Conservation (phyloP, 1,284 basidiomycete species). For the Cutaneotrichosporon spelunceum region DNA sequence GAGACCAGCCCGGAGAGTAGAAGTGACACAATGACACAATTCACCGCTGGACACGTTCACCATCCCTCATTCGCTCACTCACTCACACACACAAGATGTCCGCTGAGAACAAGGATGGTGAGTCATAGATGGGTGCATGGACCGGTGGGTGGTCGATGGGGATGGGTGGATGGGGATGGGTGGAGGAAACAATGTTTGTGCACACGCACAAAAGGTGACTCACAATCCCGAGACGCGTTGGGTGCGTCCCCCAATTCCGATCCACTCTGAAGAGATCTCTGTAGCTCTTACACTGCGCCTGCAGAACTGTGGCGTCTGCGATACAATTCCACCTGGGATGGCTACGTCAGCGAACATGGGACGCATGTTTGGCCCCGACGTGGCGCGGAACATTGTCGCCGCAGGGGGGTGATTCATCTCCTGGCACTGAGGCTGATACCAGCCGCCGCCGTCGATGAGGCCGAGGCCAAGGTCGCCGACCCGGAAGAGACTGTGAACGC, state of each 20-base stretch:
- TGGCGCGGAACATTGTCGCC: not conserved
- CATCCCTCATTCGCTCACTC: not conserved
- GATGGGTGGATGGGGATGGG: not conserved
- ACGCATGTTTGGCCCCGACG: not conserved
- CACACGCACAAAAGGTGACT: not conserved
- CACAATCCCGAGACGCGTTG: too few species aligned
- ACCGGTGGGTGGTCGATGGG: not conserved
- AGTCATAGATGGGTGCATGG: not conserved
- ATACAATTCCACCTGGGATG: too few species aligned
- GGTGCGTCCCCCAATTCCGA: too few species aligned
- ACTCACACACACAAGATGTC: conserved; percentile 4
- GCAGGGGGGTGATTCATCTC: not conserved
- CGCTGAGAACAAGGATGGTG: conserved; percentile 8
- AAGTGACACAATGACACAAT: too few species aligned
- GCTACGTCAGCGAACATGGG: too few species aligned
- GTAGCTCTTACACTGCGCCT: too few species aligned
- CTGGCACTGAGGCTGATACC: not conserved
- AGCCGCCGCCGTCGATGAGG: not conserved
- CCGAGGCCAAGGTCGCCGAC: not conserved
- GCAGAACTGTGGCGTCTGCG: too few species aligned
- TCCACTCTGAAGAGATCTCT: too few species aligned
- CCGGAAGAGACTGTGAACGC: too few species aligned
- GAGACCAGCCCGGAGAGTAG: too few species aligned
- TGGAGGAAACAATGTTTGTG: not conserved
- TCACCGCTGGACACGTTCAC: too few species aligned